Conservation (phyloP, 495 filamentous ascomycete species). For the Aspergillus nidulans region DNA sequence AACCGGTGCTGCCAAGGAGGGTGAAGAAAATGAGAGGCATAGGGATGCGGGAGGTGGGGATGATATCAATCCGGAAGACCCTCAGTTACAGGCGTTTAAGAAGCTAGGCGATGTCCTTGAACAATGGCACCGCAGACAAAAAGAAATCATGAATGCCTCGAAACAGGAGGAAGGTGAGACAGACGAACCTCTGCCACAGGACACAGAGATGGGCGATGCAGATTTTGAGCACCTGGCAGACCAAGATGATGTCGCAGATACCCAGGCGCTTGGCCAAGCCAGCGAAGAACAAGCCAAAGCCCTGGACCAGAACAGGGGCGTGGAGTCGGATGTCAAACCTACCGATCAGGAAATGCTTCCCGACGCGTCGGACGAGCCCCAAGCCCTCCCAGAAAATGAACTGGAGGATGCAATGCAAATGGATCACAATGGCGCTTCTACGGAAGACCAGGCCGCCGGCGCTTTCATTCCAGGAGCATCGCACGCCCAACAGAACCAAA, state of each 20-base stretch:
- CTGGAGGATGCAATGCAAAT: slow-evolving; percentile 46
- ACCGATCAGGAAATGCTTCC: slow-evolving; percentile 51
- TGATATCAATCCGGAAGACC: slow-evolving; percentile 48
- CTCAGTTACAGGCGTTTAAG: slow-evolving; percentile 65
- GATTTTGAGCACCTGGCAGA: slow-evolving; percentile 91
- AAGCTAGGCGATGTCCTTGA: slow-evolving; percentile 93
- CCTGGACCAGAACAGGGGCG: slow-evolving; percentile 78
- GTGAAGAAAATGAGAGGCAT: slow-evolving; percentile 42
- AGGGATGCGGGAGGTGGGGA: slow-evolving; percentile 39
- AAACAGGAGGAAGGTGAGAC: slow-evolving; percentile 53
- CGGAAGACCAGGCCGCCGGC: slow-evolving; percentile 39
- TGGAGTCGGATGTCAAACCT: slow-evolving; percentile 64
- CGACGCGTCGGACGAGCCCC: slow-evolving; percentile 54
- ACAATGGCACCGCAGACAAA: slow-evolving; percentile 80
- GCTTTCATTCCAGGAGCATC: slow-evolving; percentile 39
- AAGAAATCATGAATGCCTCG: slow-evolving; percentile 67
- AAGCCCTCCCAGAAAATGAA: slow-evolving; percentile 47
- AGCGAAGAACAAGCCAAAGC: slow-evolving; percentile 78
- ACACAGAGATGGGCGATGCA: slow-evolving; percentile 62
- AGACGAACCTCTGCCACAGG: slow-evolving; percentile 45
- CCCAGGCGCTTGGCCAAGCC: slow-evolving; percentile 86
- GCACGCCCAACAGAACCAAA: slow-evolving; percentile 29
- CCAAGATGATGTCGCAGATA: slow-evolving; percentile 71
- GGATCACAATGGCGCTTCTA: slow-evolving; percentile 31
- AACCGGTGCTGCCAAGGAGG: slow-evolving; percentile 38